Evolutionary conservation across 148 eudicot genomes (phyloP).

Genomic region (Dianthus caryophyllus): DNA sequence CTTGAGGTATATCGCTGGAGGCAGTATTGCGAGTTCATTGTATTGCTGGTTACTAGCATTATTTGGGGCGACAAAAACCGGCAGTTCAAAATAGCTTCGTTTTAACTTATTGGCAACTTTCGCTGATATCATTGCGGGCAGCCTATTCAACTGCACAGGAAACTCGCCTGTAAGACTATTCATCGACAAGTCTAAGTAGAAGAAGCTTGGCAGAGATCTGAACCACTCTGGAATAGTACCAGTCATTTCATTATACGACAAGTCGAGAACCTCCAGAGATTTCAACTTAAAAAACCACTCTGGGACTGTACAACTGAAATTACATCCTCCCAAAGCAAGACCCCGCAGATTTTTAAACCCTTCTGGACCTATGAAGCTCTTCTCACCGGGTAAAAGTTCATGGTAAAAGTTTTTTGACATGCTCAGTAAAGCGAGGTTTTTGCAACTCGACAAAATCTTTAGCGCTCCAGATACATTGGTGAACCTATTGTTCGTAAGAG

Average conservation of each 20-base stretch:
- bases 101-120: slow-evolving; percentile 27
- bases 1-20: slow-evolving; percentile 51
- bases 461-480: slow-evolving; percentile 55
- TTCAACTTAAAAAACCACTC: slow-evolving; percentile 46
- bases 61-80: slow-evolving; percentile 49
- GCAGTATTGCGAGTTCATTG: slow-evolving; percentile 51
- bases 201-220: slow-evolving; percentile 45
- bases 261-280: slow-evolving; percentile 51
- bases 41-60: slow-evolving; percentile 42
- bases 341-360: background rate
- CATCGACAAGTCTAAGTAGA: slow-evolving; percentile 56
- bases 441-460: slow-evolving; percentile 43
- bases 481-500: slow-evolving; percentile 60
- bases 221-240: slow-evolving; percentile 77
- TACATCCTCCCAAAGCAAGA: slow-evolving; percentile 8
- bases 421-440: slow-evolving; percentile 49
- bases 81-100: slow-evolving; percentile 46
- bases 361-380: slow-evolving; percentile 13
- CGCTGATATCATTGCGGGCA: slow-evolving; percentile 35
- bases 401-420: slow-evolving; percentile 49
- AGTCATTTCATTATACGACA: slow-evolving; percentile 44
- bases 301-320: slow-evolving; percentile 15
- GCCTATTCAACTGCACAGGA: slow-evolving; percentile 37
- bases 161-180: slow-evolving; percentile 47
- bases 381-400: slow-evolving; percentile 47